A percentile compares a stretch with the other conserved stretches of the same genome.
These are phyloP conservation scores for Aspergillus bridgeri DNA, from an alignment of 495 filamentous ascomycete species.

Conservation along the genomic window DNA sequence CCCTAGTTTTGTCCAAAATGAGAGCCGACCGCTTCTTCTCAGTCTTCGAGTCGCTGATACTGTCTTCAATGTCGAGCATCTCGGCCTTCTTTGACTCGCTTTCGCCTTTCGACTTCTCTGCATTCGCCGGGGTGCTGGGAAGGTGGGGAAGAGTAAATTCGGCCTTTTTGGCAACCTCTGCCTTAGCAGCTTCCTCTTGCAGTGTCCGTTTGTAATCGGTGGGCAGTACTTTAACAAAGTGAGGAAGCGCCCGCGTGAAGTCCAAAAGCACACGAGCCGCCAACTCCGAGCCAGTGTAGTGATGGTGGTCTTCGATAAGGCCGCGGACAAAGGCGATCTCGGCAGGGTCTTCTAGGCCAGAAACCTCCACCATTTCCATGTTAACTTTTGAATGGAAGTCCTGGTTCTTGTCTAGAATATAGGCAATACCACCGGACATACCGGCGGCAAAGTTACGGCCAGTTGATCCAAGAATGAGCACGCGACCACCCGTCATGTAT, in stretches of 20 bases:
- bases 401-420: conserved; percentile 86
- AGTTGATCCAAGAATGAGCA: conserved; percentile 83
- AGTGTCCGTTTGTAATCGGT: conserved; percentile 98
- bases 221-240: conserved; percentile 92
- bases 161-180: conserved; percentile 76
- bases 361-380: conserved; percentile 96
- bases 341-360: conserved; percentile 77
- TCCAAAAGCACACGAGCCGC: conserved; percentile 95
- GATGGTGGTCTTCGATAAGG: conserved; percentile 96
- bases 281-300: conserved; percentile 97
- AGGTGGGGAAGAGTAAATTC: conserved; percentile 82
- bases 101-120: conserved; percentile 59
- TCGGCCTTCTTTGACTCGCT: conserved; percentile 68
- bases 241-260: conserved; percentile 87
- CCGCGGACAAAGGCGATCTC: conserved; percentile 95
- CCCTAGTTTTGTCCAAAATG: conserved; percentile 94
- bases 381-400: conserved; percentile 97
- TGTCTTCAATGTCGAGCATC: conserved; percentile 94
- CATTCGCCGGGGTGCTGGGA: conserved; percentile 50
- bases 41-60: conserved; percentile 74
- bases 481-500: conserved; percentile 98
- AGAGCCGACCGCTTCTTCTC: conserved; percentile 93
- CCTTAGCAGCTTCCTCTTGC: conserved; percentile 79
- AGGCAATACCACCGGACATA: conserved; percentile 99
- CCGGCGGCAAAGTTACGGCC: conserved; percentile 99